Base-by-base conservation (phyloP, 164 flowering plant genomes). In the Sextonia rubra region DNA sequence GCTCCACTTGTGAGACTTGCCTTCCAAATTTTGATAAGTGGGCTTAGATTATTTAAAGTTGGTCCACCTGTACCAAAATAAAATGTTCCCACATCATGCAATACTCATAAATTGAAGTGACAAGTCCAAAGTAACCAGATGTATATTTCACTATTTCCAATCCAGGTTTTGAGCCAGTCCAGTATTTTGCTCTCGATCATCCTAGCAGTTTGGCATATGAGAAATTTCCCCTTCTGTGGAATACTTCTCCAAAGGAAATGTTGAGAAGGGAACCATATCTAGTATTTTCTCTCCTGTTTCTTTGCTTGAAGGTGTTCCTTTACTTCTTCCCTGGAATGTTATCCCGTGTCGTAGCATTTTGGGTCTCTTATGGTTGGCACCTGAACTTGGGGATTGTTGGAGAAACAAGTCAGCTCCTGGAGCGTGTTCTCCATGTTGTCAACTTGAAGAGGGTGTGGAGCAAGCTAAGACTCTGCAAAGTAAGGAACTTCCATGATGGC, bases 351-450 rank as follows among this genome's bases (percentile, higher is more conserved):
- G 76, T 72, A 73, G 84, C 88, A 44, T 74, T 89, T 17, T 88
- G 90, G 89, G 74, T 65, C 20, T 81, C 79, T 12, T 82, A 84
- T 76, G 73, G 78, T 55, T 90, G 91, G 29, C 90, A 81, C 72
- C 76, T 86, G 71, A 90, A 89, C 79, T 74, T 89, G 83, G 90
- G 80, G 73, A 85, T 92, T 66, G 84, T 92, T 78, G 97, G 92
- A 27, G 94, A 84, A 76, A 80, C 91, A 4, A 86, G 90, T 67
- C 97, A 88, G 69, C 69, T 86, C n/a, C 68, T 93, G 66, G 91
- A 85, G 29, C 92, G 87, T 25, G 77, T 76, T 2, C 73, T 83
- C 49, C 87, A 87, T 65, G 66, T 88, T 80, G 71, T 89, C 26
- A 87, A 91, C 76, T 74, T 89, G 48, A 86, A 90, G 82, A 85